Evolutionary conservation across 176 grass and related monocot genomes (phyloP), one percentile per base, ranked within the genome.

Genomic region (Canna indica): DNA sequence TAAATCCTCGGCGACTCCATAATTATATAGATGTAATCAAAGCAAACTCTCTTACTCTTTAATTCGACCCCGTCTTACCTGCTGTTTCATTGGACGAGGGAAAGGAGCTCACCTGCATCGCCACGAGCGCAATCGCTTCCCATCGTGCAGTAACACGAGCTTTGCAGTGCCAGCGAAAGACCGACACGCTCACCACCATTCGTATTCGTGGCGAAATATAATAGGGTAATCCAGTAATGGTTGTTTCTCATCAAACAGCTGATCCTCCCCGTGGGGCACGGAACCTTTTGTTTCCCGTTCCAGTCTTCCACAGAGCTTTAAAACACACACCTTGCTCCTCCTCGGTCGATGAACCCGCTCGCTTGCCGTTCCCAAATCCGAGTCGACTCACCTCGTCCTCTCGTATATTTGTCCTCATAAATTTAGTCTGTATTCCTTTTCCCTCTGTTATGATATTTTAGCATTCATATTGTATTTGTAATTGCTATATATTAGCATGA

Each of bases 301-400:
- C 18, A n/a, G n/a, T 7, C 29, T 18, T 25, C 35, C 63, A 3
- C 25, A 60, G 58, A 28, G 27, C 25, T 24, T 33, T 66, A 36
- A 39, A 66, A 16, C 27, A 39, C 18, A 24, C 34, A 54, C 22
- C 35, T 2, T 66, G 63, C 34, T 36, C 34, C 33, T 24, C 63
- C 63, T 66, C 63, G 34, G 33, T 66, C 63, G 63, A 39, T 34
- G 34, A 66, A 66, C 35, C 63, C 33, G 63, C 63, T n/a, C 34
- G 8, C 20, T 66, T 7, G 34, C 34, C 22, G 63, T 39, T 38
- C 35, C 63, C 35, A 4, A 33, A 16, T 66, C 63, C 63, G 63
- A 66, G 63, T 66, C 63, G 34, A 66, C 63, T 66, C 22, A 13
- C 33, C 35, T n/a, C 22, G n/a, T n/a, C 17, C 22, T 3, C 35